Evolutionary conservation across 164 flowering plant genomes (phyloP).

Genomic region (Dillenia turbinata): DNA sequence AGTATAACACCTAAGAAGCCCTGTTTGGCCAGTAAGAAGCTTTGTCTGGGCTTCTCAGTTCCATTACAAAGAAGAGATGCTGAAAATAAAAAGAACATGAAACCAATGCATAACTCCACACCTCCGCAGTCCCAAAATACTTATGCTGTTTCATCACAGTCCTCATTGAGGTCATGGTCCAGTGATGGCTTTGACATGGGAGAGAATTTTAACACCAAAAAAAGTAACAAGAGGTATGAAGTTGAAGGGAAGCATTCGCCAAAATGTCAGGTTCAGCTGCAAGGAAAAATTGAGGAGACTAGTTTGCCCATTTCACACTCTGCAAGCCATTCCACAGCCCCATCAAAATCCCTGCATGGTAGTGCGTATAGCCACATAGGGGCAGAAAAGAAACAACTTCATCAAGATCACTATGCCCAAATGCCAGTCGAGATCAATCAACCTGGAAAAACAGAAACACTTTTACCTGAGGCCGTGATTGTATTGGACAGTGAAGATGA

Average conservation of each 20-base stretch:
- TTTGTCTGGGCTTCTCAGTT: conserved; percentile 18
- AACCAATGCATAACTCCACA: conserved; percentile 4
- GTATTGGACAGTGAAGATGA: conserved; percentile 88
- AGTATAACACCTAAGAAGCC: conserved; percentile 4
- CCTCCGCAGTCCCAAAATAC: conserved; percentile 3
- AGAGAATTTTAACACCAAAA: not conserved
- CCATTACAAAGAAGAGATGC: conserved; percentile 7
- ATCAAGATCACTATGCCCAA: not conserved
- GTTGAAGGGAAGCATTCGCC: conserved; percentile 11
- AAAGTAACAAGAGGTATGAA: not conserved
- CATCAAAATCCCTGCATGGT: not conserved
- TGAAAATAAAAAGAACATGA: conserved; percentile 21
- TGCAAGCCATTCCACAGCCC: not conserved
- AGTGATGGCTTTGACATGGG: conserved; percentile 4
- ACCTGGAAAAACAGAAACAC: conserved; percentile 11
- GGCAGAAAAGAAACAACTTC: conserved; percentile 2
- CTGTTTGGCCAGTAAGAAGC: conserved; percentile 19
- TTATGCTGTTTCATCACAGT: conserved; percentile 4
- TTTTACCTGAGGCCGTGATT: conserved; percentile 29
- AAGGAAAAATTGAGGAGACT: conserved; percentile 5
- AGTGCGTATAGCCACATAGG: not conserved
- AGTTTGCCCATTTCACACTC: not conserved
- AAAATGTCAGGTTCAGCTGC: conserved; percentile 3
- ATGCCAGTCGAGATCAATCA: not conserved
- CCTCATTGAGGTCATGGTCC: conserved; percentile 1